phyloP scores from a whole-genome alignment of 352 stramenopile genomes.

The Salisapilia sapeloensis region DNA sequence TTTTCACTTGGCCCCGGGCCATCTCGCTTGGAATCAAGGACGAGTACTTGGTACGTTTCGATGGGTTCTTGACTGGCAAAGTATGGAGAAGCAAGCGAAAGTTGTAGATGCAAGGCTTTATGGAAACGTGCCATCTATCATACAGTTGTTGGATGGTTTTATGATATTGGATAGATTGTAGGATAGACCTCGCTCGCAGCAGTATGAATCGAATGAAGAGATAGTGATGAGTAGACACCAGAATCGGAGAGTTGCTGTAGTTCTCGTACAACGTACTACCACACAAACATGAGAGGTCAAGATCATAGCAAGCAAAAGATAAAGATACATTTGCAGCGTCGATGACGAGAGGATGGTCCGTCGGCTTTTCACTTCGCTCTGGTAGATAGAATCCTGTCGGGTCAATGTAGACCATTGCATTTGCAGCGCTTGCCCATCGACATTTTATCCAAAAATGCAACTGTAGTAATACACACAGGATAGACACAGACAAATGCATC shows the following conservation, averaged over 20 bases:
- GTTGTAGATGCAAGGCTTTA: constrained; percentile 47
- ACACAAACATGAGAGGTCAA: too few species aligned
- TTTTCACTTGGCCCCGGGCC: constrained; percentile 2
- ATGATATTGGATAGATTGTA: not conserved
- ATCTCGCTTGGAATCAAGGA: constrained; percentile 40
- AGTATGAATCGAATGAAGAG: constrained; percentile 23
- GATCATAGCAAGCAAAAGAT: too few species aligned
- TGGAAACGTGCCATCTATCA: constrained; percentile 58
- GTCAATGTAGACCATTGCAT: too few species aligned
- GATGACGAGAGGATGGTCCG: too few species aligned
- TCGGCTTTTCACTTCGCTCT: too few species aligned
- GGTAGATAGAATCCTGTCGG: too few species aligned
- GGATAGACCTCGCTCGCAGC: constrained; percentile 39
- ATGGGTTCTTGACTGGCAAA: constrained; percentile 33
- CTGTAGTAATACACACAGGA: too few species aligned
- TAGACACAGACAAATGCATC: too few species aligned
- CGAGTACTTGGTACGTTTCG: constrained; percentile 59
- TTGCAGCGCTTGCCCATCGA: too few species aligned
- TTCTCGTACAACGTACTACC: too few species aligned
- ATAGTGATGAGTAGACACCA: constrained; percentile 48
- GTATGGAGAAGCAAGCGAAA: constrained; percentile 48
- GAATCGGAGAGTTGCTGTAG: constrained; percentile 58
- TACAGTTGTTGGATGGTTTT: not conserved
- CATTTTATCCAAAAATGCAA: too few species aligned
- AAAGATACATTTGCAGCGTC: too few species aligned